Evolutionary conservation across 192 early-diverging fungal species (phyloP), one percentile per base, ranked within the genome.

Genomic region (Mortierella hygrophila): DNA sequence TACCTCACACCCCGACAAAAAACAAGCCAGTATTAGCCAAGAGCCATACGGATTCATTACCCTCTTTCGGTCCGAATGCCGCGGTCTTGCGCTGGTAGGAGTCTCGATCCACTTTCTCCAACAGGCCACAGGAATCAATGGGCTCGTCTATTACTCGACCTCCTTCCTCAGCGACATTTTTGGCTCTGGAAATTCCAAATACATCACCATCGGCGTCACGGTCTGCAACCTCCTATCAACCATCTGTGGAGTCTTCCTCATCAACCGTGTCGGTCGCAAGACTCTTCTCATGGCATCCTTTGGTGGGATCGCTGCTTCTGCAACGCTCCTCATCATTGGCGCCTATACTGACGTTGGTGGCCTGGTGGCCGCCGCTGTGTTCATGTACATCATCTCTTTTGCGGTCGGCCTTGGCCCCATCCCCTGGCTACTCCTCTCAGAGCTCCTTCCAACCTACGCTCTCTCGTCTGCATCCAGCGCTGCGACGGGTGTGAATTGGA

Each of bases 81-180:
- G 93, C 15, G 87, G 89, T 40, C 93, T 94, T 72, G 90, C 96
- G 0, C 11, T 94, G 20, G 91, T 91, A 47, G 93, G 94, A 38
- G 80, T 95, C 10, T 82, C 88, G 0, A 80, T 96, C 10, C 95
- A 96, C 88, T 88, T 95, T 29, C 81, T 92, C 76, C 97, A 97
- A 82, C 97, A 97, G 88, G 90, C 96, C 20, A 92, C 92, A 60
- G 97, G 96, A 23, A 96, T 97, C 87, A 96, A 96, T 78, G 95
- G 93, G 3, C 93, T 96, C 32, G 94, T 96, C 40, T 97, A 94
- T 89, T 97, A 97, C 82, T 94, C 82, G 35, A 85, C 82, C 1
- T 85, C 82, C 5, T 85, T 85, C 44, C 82, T 85, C 7, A 38
- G 90, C n/a, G 93, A 95, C 11, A 93, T 91, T 41, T 96, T 97